Base-by-base conservation (phyloP, 2,329 filamentous ascomycete genomes). In the Stachybotrys chartarum region DNA sequence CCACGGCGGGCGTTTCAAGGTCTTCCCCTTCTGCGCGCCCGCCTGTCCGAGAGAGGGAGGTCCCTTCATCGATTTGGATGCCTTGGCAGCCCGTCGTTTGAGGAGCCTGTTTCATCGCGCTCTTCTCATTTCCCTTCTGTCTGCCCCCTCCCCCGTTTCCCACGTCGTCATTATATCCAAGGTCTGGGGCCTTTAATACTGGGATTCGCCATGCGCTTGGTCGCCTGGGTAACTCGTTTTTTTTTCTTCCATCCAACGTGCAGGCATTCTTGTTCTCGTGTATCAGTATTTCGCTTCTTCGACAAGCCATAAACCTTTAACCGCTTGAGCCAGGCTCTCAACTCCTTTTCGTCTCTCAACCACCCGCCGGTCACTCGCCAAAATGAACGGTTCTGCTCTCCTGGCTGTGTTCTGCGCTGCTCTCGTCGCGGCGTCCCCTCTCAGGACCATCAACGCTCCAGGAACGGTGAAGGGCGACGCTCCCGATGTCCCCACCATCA, bases 321-420 rank as follows among this genome's bases (percentile, higher is more conserved):
- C 2, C 35, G 35, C 35, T 42, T 42, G 35, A 42, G 35, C 35
- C 14, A 42, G 35, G 35, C 35, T 42, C 35, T 2, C 35, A 24
- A 42, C 35, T 42, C 14, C 14, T 42, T 5, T 42, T 14, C 35
- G 8, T 14, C 35, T 10, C 35, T 42, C 8, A 42, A 10, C 14
- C 35, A 10, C 35, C 35, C 35, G 8, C 35, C 35, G 3, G 3
- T 42, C 14, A 10, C 10, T 42, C 54, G 44, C 17, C 57, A 61
- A 55, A 0, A 67, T 66, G 65, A 63, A 64, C 51, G 55, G 58
- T 24, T 56, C 57, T 16, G 56, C 58, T 50, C 24, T 66, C 30
- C 46, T 66, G 42, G 52, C 57, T 50, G 53, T 58, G 44, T 52
- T 58, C n/a, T 63, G 56, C 46, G 63, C 62, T 24, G 58, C 58